Evolutionary conservation across 208 protist genomes (phyloP).

Genomic region (Trypanosoma vivax): DNA sequence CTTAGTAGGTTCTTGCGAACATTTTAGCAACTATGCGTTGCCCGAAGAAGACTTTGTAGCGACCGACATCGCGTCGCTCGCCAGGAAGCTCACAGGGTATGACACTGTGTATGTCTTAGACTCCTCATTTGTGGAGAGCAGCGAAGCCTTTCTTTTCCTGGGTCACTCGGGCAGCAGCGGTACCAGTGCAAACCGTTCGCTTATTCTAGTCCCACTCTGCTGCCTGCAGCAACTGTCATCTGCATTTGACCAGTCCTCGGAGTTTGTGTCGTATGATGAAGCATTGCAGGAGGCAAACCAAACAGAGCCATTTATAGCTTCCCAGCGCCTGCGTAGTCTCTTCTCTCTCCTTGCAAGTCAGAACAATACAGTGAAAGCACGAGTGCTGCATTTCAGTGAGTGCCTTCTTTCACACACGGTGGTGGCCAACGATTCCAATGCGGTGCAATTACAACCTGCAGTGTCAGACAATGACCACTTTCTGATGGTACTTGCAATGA

Average conservation of each 20-base stretch:
- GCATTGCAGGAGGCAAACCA: slow-evolving; percentile 42
- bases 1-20: slow-evolving; percentile 49
- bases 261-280: slow-evolving; percentile 53
- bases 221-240: slow-evolving; percentile 47
- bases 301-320: slow-evolving; percentile 53
- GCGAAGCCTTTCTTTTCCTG: slow-evolving; percentile 57
- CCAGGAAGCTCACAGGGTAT: slow-evolving; percentile 26
- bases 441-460: slow-evolving; percentile 20
- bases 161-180: slow-evolving; percentile 9
- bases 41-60: slow-evolving; percentile 45
- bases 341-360: slow-evolving; percentile 28
- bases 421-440: neutral
- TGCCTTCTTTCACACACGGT: slow-evolving; percentile 49
- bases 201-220: slow-evolving; percentile 63
- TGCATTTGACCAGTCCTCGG: slow-evolving; percentile 27
- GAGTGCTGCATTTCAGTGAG: slow-evolving; percentile 80
- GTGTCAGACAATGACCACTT: slow-evolving; percentile 64
- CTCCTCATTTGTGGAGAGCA: slow-evolving; percentile 79
- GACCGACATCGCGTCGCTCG: slow-evolving; percentile 34
- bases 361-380: slow-evolving; percentile 7
- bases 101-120: slow-evolving; percentile 64
- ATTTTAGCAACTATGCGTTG: slow-evolving; percentile 68
- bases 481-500: slow-evolving; percentile 59
- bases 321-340: slow-evolving; percentile 55
- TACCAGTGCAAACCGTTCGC: slow-evolving; percentile 2